Percentiles rank a stretch among this genome's conserved stretches.
These are phyloP conservation scores for Stephania cephalantha DNA, from an alignment of 164 flowering plant species.

Conservation along the genomic window DNA sequence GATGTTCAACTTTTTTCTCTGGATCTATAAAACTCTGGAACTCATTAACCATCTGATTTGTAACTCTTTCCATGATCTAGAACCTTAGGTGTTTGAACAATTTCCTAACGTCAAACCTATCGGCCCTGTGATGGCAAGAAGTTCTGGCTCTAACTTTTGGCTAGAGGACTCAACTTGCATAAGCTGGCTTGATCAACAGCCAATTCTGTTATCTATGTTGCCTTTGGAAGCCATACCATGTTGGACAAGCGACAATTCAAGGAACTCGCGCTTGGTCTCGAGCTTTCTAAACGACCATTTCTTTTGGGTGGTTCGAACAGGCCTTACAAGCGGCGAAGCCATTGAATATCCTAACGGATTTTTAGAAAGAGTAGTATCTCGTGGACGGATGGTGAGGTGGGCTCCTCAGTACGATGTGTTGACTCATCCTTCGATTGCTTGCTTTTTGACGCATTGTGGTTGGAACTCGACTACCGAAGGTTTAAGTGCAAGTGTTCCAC, in stretches of 20 bases:
- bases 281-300: conserved; percentile 21
- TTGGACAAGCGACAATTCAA: conserved; percentile 16
- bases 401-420: conserved; percentile 22
- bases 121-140: conserved; percentile 28
- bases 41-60: conserved; percentile 23
- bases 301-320: conserved; percentile 26
- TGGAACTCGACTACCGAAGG: conserved; percentile 23
- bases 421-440: conserved; percentile 20
- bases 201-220: conserved; percentile 26
- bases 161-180: conserved; percentile 19
- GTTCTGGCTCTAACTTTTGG: conserved; percentile 7
- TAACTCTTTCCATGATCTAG: conserved; percentile 35
- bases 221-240: conserved; percentile 24
- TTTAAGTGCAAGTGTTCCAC: conserved; percentile 10
- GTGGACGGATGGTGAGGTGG: conserved; percentile 16
- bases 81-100: conserved; percentile 15
- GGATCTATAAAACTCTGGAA: conserved; percentile 2
- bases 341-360: conserved; percentile 15
- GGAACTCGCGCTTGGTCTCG: conserved; percentile 29
- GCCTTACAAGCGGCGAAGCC: neutral
- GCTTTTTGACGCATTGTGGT: conserved; percentile 18
- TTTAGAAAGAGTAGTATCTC: conserved; percentile 3
- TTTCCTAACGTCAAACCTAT: conserved; percentile 23
- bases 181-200: conserved; percentile 26
- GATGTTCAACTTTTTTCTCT: conserved; percentile 4